Base-by-base conservation (phyloP, 257 asterid species). In the Nicotiana attenuata region DNA sequence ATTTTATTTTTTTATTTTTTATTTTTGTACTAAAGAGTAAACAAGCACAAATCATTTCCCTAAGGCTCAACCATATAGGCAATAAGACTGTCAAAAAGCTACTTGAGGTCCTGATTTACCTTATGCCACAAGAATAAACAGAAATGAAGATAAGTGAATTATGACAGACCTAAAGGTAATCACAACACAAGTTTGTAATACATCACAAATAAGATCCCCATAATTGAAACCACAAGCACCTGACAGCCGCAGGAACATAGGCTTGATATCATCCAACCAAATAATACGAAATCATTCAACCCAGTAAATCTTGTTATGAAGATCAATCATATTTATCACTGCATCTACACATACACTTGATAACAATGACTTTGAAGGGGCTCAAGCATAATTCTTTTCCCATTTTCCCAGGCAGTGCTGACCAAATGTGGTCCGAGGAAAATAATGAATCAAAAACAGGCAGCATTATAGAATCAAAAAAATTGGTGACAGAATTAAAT, bases 401-500 rank as follows among this genome's bases (percentile, higher is more conserved):
- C 79, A 6, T 75, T 24, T 15, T 50, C 80, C 64, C 45, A 7
- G 9, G 20, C 50, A 71, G 31, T 17, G 60, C 38, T 71, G 60
- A 14, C 29, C 60, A 71, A 14, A 75, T 50, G 26, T 50, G 16
- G 80, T 15, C 45, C 63, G n/a, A 50, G 41, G 41, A 50, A 47
- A 75, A 26, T 50, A 75, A 50, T 24, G 45, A 75, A 75, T 41
- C 41, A 50, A 26, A 59, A 22, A 9, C 63, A 75, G 63, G 7
- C 26, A 75, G 26, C 24, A 1, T 50, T 22, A 24, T 73, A 47
- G 53, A 80, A 50, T 80, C 29, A 80, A 65, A 80, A 57, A 52
- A 65, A 16, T 38, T 50, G 45, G 78, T 66, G 66, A 29, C 45
- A 65, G 50, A 80, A 83, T 75, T 75, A 82, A 80, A 84, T 91